Percentiles rank a stretch among this genome's conserved stretches.
phyloP scores from a whole-genome alignment of 805 yeast species.

The Candida suzukii region DNA sequence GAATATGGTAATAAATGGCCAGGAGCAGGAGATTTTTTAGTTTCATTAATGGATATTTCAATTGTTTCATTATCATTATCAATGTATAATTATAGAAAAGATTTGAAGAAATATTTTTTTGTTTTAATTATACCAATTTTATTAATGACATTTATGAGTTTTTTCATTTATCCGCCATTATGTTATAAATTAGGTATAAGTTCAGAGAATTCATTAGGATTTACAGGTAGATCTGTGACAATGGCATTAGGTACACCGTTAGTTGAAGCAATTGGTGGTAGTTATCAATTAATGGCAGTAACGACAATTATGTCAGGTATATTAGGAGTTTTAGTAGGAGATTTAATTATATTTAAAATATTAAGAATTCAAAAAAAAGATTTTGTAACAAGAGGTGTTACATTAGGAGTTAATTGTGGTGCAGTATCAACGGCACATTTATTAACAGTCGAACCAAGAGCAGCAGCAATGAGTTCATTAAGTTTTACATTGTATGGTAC shows the following conservation, averaged over 20 bases:
- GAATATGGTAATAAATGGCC: constrained; percentile 41
- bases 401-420: constrained; percentile 72
- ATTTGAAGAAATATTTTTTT: constrained; percentile 51
- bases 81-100: constrained; percentile 66
- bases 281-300: constrained; percentile 67
- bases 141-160: constrained; percentile 46
- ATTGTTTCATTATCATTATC: constrained; percentile 73
- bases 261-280: constrained; percentile 59
- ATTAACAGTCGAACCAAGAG: constrained; percentile 63
- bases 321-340: constrained; percentile 63
- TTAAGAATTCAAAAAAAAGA: constrained; percentile 53
- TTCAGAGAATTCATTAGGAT: constrained; percentile 56
- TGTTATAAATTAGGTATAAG: constrained; percentile 62
- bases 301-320: constrained; percentile 75
- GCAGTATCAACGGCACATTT: constrained; percentile 80
- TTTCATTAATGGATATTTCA: constrained; percentile 67
- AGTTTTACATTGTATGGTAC: constrained; percentile 71
- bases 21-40: constrained; percentile 74
- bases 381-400: constrained; percentile 68
- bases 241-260: constrained; percentile 75
- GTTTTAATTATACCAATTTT: constrained; percentile 54
- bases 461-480: constrained; percentile 71
- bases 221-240: constrained; percentile 74
- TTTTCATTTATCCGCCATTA: constrained; percentile 64
- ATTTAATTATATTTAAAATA: constrained; percentile 35